These are phyloP conservation scores for Mycoemilia scoparia DNA, from an alignment of 192 early-diverging fungal species.

Conservation along the genomic window DNA sequence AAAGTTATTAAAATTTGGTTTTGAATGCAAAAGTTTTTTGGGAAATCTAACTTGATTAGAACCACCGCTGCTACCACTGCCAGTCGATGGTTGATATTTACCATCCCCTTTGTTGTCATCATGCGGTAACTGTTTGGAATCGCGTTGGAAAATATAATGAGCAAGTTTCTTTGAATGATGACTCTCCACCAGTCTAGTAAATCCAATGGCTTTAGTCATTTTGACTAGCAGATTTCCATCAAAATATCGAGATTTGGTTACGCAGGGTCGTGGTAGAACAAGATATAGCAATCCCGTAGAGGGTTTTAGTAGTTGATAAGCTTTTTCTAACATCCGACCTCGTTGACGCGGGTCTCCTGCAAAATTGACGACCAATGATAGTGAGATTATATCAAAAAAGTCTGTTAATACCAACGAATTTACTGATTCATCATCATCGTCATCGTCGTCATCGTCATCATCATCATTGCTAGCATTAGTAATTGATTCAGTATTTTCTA, in stretches of 20 bases:
- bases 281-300: slow-evolving; percentile 44
- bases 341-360: slow-evolving; percentile 51
- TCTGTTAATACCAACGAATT: slow-evolving; percentile 6
- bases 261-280: slow-evolving; percentile 66
- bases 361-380: slow-evolving; percentile 81
- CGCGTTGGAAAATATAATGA: slow-evolving; percentile 48
- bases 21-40: slow-evolving; percentile 50
- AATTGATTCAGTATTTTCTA: too few species aligned
- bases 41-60: slow-evolving; percentile 14
- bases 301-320: slow-evolving; percentile 26
- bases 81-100: too few species aligned
- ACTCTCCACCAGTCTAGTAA: slow-evolving; percentile 28
- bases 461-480: slow-evolving; percentile 2
- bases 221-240: slow-evolving; percentile 46
- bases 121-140: neutral
- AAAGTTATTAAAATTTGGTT: slow-evolving; percentile 54
- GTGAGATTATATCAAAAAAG: slow-evolving; percentile 56
- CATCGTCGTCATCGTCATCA: slow-evolving; percentile 15
- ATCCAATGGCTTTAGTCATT: slow-evolving; percentile 48
- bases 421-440: neutral
- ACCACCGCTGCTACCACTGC: too few species aligned
- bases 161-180: slow-evolving; percentile 65
- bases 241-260: slow-evolving; percentile 71
- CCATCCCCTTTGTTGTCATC: neutral
- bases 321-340: slow-evolving; percentile 46